phyloP scores from a whole-genome alignment of 2,329 filamentous ascomycete species.

The Endoconidiophora polonica region DNA sequence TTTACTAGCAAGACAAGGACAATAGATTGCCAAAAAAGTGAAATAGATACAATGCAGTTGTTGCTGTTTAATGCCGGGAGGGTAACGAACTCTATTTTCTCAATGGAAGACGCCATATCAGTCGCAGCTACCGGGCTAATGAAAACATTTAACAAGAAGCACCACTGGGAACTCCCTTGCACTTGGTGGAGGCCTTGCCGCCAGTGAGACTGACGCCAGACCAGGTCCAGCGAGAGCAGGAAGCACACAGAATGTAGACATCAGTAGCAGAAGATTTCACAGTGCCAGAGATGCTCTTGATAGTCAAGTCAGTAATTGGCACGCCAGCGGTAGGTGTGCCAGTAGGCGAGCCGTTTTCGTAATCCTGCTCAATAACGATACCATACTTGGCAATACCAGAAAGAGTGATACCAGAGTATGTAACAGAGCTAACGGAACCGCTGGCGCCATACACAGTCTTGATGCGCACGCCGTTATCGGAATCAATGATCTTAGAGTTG shows the following conservation, averaged over 20 bases:
- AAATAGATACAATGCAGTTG: neutral
- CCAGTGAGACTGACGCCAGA: constrained; percentile 31
- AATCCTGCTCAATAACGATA: constrained; percentile 27
- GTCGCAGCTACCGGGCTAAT: neutral
- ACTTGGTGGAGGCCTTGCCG: constrained; percentile 24
- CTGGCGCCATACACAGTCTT: constrained; percentile 32
- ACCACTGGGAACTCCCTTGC: constrained; percentile 17
- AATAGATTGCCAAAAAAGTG: neutral
- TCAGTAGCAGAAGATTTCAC: constrained; percentile 25
- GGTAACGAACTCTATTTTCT: neutral
- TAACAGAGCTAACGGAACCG: constrained; percentile 27
- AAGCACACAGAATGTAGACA: constrained; percentile 37
- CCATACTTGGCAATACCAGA: constrained; percentile 26
- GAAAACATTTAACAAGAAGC: constrained; percentile 6
- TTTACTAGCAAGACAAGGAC: neutral
- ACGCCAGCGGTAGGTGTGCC: constrained; percentile 31
- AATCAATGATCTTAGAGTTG: constrained; percentile 33
- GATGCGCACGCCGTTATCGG: constrained; percentile 34
- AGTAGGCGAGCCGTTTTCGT: constrained; percentile 30
- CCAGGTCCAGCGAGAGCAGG: constrained; percentile 36
- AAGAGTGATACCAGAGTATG: constrained; percentile 28
- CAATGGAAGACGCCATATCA: neutral
- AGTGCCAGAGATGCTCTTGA: constrained; percentile 27
- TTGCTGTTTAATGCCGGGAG: neutral
- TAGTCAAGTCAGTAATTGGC: constrained; percentile 34